phyloP scores from a whole-genome alignment of 176 grass and related monocot species.

The Urochloa ruziziensis region DNA sequence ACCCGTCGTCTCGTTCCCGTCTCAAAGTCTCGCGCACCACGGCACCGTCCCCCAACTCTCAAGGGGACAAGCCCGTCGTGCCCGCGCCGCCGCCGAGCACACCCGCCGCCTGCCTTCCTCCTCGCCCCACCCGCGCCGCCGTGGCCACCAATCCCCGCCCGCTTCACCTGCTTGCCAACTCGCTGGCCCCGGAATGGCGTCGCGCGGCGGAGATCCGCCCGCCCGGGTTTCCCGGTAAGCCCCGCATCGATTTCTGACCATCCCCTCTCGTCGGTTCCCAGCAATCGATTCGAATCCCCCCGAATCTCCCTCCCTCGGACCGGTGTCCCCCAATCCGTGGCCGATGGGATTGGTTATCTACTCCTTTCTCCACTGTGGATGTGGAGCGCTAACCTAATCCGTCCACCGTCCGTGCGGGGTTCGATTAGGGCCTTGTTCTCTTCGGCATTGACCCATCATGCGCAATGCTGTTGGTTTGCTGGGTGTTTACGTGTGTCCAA shows the following conservation, averaged over 20 bases:
- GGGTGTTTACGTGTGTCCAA: background rate
- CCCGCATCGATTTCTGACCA: background rate
- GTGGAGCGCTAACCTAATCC: background rate
- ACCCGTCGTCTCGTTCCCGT: background rate
- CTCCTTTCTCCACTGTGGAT: background rate
- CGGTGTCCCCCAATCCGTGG: background rate
- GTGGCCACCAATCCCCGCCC: background rate
- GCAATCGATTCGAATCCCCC: background rate
- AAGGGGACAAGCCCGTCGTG: background rate
- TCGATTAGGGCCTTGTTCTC: background rate
- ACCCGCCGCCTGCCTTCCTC: background rate
- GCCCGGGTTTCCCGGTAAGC: background rate
- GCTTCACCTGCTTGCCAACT: background rate
- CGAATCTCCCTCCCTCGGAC: background rate
- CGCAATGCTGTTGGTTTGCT: background rate
- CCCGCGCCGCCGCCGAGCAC: background rate
- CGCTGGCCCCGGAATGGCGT: background rate
- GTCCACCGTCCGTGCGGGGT: background rate
- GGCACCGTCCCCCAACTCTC: background rate
- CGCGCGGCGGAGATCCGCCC: background rate
- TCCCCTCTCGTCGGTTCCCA: background rate
- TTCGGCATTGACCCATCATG: background rate
- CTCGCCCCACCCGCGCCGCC: background rate
- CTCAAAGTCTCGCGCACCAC: conserved; percentile 7
- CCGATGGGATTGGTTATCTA: background rate